phyloP scores from a whole-genome alignment of 2,329 filamentous ascomycete genomes.

The Madurella fahalii region DNA sequence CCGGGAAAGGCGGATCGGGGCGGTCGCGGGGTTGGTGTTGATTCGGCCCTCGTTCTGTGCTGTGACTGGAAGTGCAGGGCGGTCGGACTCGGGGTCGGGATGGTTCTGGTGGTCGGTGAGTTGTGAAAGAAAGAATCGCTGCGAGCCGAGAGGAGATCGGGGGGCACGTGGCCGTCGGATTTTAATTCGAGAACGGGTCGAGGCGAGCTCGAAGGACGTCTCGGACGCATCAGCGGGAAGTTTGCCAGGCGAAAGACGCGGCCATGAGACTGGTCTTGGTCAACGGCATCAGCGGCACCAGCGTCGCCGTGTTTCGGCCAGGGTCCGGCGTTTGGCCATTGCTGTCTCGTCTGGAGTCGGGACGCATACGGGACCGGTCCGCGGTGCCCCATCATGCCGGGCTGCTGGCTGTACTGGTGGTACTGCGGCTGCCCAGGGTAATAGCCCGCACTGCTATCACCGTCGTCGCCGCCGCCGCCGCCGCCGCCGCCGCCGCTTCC shows the following conservation, averaged over 20 bases:
- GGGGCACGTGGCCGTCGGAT: slow-evolving; percentile 14
- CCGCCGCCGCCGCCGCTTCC: no score
- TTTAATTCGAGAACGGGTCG: slow-evolving; percentile 16
- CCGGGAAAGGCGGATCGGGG: slow-evolving; percentile 30
- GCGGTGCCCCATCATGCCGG: slow-evolving; percentile 23
- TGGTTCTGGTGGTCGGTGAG: slow-evolving; percentile 26
- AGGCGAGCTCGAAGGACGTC: slow-evolving; percentile 16
- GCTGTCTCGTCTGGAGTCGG: slow-evolving; percentile 18
- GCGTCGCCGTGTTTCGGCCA: slow-evolving; percentile 30
- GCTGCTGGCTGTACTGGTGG: slow-evolving; percentile 21
- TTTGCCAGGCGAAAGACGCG: slow-evolving; percentile 21
- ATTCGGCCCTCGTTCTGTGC: slow-evolving; percentile 21
- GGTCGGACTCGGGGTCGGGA: slow-evolving; percentile 22
- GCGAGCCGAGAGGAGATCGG: slow-evolving; percentile 34
- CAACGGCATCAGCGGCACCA: slow-evolving; percentile 21
- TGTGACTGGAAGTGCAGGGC: slow-evolving; percentile 15
- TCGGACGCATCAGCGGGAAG: slow-evolving; percentile 6
- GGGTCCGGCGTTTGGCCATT: slow-evolving; percentile 23
- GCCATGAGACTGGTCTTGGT: slow-evolving; percentile 12
- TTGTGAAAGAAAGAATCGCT: slow-evolving; percentile 44
- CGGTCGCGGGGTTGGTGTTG: slow-evolving; percentile 18
- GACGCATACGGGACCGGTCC: slow-evolving; percentile 25
- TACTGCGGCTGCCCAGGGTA: neutral
- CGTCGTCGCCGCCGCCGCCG: no score
- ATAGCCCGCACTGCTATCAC: no score